Evolutionary conservation across 192 early-diverging fungal species (phyloP), one percentile per base, ranked within the genome.

Genomic region (Geranomyces variabilis): DNA sequence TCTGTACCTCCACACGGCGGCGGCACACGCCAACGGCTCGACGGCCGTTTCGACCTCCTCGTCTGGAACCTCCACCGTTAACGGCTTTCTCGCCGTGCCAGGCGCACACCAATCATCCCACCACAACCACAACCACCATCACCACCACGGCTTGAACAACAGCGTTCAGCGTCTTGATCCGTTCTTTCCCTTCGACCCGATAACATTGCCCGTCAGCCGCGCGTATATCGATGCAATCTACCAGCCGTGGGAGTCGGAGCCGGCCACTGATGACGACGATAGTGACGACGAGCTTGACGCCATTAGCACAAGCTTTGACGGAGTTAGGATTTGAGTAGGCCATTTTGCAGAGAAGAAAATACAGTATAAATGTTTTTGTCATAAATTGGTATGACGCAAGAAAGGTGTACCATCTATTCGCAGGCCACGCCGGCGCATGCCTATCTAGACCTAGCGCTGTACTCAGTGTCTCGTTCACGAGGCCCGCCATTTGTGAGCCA

Each of bases 161-260:
- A 34, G 21, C 67, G 22, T 65, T 6, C 75, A 80, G 0, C 80
- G 84, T 66, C 81, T 91, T 21, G 90, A 90, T 22, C 77, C 91
- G 0, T 96, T 96, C 70, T 98, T 98, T 78, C 96, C 96, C 46
- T 98, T 96, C 61, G 96, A 98, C 73, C 96, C 96, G 8, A 90
- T 93, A 68, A 79, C 87, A 15, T 83, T 98, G 1, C 87, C 89
- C 47, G 79, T 83, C 60, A 92, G 90, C 47, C 80, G 83, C n/a
- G 62, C 73, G 4, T 93, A 85, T 53, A 85, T 96, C 47, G 83
- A 91, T 28, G 62, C 57, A 22, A 81, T 92, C 17, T 98, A 96
- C 80, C 81, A 87, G 48, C 90, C 91, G 68, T 98, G 96, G 96
- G 78, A 84, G 19, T 83, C 81, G 7, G 84, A 81, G 0, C 76